These are phyloP conservation scores for Bipolaris cookei DNA, from an alignment of 2,329 filamentous ascomycete species.

Conservation along the genomic window DNA sequence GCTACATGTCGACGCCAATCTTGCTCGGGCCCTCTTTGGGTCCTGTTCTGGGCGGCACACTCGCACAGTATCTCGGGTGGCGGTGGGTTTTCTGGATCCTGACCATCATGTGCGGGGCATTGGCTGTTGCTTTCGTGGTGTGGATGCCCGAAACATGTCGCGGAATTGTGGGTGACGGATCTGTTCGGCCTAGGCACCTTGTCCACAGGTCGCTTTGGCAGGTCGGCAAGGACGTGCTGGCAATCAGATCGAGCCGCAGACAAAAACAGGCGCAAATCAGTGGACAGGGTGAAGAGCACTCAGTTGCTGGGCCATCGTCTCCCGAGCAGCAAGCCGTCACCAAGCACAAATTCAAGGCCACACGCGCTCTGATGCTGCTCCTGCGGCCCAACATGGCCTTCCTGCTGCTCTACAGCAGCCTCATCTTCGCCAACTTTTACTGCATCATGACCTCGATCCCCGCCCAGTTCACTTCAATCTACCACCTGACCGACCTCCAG, in stretches of 20 bases:
- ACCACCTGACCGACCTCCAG: not conserved
- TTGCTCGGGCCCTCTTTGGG: conserved; percentile 1
- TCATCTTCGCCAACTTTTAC: conserved; percentile 2
- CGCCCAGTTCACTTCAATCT: not conserved
- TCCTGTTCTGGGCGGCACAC: not conserved
- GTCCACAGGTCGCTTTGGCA: not conserved
- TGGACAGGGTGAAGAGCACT: not conserved
- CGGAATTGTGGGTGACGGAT: not conserved
- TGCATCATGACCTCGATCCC: conserved; percentile 1
- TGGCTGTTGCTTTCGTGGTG: not conserved
- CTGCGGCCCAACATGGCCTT: not conserved
- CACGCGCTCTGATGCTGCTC: not conserved
- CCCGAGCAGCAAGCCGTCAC: not conserved
- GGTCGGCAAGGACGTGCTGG: not conserved
- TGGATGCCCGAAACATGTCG: conserved; percentile 4
- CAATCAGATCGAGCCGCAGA: not conserved
- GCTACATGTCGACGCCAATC: not conserved
- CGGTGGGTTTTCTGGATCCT: conserved; percentile 5
- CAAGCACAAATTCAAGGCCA: not conserved
- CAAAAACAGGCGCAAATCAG: not conserved
- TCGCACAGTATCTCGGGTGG: not conserved
- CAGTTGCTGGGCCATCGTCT: not conserved
- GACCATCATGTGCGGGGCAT: not conserved
- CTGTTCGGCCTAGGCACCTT: not conserved
- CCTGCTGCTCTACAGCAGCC: not conserved